Conservation (phyloP, 1,284 basidiomycete species). For the Heterobasidion parviporum region DNA sequence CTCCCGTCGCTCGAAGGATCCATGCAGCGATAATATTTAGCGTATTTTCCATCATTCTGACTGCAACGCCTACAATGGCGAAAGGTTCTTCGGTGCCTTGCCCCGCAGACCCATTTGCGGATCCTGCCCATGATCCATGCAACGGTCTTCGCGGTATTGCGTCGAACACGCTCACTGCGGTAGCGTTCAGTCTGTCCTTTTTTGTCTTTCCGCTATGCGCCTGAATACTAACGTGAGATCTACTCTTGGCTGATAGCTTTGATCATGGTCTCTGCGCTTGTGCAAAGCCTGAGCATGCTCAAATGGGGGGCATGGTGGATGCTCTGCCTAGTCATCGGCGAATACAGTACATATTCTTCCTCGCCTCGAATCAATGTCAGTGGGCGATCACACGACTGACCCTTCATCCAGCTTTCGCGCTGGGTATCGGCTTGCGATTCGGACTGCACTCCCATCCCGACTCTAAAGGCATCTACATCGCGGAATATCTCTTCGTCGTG, state of each 20-base stretch:
- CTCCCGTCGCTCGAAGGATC: neutral
- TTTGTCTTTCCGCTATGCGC: neutral
- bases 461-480: constrained; percentile 44
- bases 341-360: constrained; percentile 35
- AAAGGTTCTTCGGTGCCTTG: constrained; percentile 1
- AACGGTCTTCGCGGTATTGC: constrained; percentile 58
- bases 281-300: constrained; percentile 38
- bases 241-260: constrained; percentile 26
- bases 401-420: constrained; percentile 32
- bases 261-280: constrained; percentile 41
- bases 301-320: constrained; percentile 53
- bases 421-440: constrained; percentile 45
- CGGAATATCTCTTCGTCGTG: constrained; percentile 55
- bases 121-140: constrained; percentile 46
- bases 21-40: neutral
- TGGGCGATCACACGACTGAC: no score
- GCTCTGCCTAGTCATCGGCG: constrained; percentile 57
- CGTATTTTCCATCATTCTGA: neutral
- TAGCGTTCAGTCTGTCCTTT: constrained; percentile 39
- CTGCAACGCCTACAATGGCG: neutral
- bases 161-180: constrained; percentile 43
- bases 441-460: constrained; percentile 37
- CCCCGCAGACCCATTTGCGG: constrained; percentile 32
- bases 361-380: neutral
- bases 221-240: neutral